These are phyloP conservation scores for Trichoderma koningii DNA, from an alignment of 2,329 filamentous ascomycete species.

Conservation along the genomic window DNA sequence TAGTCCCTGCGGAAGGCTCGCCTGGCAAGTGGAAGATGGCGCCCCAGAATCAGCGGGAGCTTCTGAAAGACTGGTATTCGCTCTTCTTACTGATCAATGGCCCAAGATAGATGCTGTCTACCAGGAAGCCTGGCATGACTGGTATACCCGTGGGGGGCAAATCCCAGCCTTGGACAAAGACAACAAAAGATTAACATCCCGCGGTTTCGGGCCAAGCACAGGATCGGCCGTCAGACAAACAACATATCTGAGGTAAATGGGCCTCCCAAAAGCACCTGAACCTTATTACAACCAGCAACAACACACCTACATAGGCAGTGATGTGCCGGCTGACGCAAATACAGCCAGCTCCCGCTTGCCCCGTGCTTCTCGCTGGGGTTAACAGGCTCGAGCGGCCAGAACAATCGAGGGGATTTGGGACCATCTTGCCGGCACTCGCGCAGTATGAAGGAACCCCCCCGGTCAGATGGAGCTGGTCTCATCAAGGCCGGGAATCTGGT, in stretches of 20 bases:
- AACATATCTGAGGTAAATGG: constrained; percentile 22
- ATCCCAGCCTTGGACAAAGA: background rate
- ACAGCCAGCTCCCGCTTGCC: constrained; percentile 3
- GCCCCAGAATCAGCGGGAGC: background rate
- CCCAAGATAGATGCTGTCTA: background rate
- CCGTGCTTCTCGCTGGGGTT: constrained; percentile 3
- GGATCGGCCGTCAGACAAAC: constrained; percentile 23
- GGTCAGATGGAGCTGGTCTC: constrained; percentile 11
- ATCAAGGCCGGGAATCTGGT: constrained; percentile 2
- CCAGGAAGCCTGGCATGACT: background rate
- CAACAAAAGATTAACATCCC: constrained; percentile 18
- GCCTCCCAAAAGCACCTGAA: background rate
- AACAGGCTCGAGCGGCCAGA: background rate
- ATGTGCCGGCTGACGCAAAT: background rate
- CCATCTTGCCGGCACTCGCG: background rate
- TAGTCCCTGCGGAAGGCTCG: background rate
- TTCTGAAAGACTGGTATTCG: background rate
- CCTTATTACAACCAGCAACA: background rate
- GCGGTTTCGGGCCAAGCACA: constrained; percentile 14
- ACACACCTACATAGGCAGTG: background rate
- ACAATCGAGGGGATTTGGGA: background rate
- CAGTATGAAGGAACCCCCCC: background rate
- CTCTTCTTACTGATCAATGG: background rate
- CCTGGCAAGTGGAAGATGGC: background rate
- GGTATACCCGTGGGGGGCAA: too few relatives aligned